Conservation (phyloP, 495 filamentous ascomycete species). For the Neurospora tetrasperma region DNA sequence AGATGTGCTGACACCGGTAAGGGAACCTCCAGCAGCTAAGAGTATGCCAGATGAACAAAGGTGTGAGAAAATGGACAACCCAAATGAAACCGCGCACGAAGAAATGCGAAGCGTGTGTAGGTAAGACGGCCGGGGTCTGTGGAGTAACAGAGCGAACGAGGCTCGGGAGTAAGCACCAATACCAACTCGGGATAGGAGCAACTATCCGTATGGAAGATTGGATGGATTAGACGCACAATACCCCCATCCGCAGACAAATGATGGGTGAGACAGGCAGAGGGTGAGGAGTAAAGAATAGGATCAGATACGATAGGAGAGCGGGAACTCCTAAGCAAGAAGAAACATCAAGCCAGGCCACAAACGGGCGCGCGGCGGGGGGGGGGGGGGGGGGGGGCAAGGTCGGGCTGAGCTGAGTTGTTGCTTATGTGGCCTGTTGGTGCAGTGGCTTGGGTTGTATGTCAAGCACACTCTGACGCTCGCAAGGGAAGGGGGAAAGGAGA, state of each 20-base stretch:
- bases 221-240: not conserved
- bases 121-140: not conserved
- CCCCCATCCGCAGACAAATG: not conserved
- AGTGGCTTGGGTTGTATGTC: no score
- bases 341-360: not conserved
- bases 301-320: not conserved
- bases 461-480: not conserved
- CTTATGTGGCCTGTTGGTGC: not conserved
- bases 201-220: not conserved
- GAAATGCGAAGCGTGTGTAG: not conserved
- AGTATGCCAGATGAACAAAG: not conserved
- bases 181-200: not conserved
- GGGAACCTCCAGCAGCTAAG: not conserved
- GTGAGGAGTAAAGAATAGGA: not conserved
- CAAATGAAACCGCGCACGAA: not conserved
- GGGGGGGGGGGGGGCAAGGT: not conserved
- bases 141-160: not conserved
- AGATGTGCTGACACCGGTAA: not conserved
- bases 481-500: not conserved
- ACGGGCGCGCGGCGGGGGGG: not conserved
- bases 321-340: not conserved
- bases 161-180: not conserved
- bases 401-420: not conserved
- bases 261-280: not conserved
- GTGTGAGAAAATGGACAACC: not conserved